These are phyloP conservation scores for Arbutus unedo DNA, from an alignment of 148 eudicot genomes.

Conservation along the genomic window DNA sequence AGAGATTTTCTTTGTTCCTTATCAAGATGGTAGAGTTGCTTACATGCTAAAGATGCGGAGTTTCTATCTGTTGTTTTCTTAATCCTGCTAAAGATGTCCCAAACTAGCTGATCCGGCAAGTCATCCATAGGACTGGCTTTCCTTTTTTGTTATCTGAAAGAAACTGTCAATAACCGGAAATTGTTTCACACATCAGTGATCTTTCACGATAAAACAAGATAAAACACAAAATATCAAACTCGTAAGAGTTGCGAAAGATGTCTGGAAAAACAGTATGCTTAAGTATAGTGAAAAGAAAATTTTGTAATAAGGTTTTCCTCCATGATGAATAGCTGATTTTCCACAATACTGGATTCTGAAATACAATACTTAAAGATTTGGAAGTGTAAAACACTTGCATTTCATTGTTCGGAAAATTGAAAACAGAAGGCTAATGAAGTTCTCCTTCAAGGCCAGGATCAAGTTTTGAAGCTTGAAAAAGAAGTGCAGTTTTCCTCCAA, in stretches of 20 bases:
- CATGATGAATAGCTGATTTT: neutral
- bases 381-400: neutral
- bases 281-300: neutral
- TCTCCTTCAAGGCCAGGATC: neutral
- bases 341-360: neutral
- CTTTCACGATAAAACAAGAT: neutral
- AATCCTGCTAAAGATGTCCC: constrained; percentile 63
- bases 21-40: constrained; percentile 61
- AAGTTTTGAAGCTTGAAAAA: neutral
- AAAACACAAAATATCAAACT: neutral
- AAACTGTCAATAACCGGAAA: constrained; percentile 21
- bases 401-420: neutral
- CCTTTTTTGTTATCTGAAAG: neutral
- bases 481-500: neutral
- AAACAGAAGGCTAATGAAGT: neutral
- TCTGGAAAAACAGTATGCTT: neutral
- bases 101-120: constrained; percentile 63
- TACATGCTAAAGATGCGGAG: constrained; percentile 63
- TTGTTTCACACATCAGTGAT: constrained; percentile 5
- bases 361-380: neutral
- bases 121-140: constrained; percentile 46
- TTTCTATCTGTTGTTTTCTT: constrained; percentile 50
- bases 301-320: neutral
- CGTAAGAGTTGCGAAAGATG: neutral
- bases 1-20: constrained; percentile 61